Evolutionary conservation across 345 rosid species (phyloP).

Genomic region (rapeseed (Brassica napus)): Da-Ae NC_063444.1:5156501-5157000

Average conservation of each 20-base stretch:
- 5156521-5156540: constrained; percentile 97
- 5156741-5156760: constrained; percentile 75
- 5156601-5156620: constrained; percentile 99
- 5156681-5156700: constrained; percentile 86
- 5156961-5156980: constrained; percentile 16
- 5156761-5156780: constrained; percentile 56
- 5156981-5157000: constrained; percentile 11
- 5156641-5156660: constrained; percentile 90
- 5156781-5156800: constrained; percentile 64
- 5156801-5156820: constrained; percentile 11
- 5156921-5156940: constrained; percentile 23
- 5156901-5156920: neutral
- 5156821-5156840: constrained; percentile 37
- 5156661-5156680: constrained; percentile 85
- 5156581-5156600: constrained; percentile 80
- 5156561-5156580: constrained; percentile 85
- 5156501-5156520: constrained; percentile 97
- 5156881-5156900: neutral
- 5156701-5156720: constrained; percentile 78
- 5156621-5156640: constrained; percentile 90
- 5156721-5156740: constrained; percentile 92
- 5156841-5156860: constrained; percentile 44
- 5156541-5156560: constrained; percentile 89
- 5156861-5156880: neutral
- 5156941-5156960: neutral